These are phyloP conservation scores for Ajuga chamaepitys DNA, from an alignment of 257 asterid species.

Conservation along the genomic window DNA sequence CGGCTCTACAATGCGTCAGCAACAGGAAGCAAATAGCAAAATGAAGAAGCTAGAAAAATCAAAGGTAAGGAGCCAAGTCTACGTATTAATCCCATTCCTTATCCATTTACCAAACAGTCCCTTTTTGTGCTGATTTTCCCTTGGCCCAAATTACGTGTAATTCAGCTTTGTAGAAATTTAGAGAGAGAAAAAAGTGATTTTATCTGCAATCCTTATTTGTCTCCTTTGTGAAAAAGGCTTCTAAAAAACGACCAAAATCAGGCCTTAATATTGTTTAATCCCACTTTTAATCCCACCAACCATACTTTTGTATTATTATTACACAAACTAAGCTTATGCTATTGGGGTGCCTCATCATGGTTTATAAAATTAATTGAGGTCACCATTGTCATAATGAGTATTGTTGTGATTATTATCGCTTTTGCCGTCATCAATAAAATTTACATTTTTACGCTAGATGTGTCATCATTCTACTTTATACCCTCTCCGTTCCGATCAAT, in stretches of 20 bases:
- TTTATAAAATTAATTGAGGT: conserved; percentile 14
- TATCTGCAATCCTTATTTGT: conserved; percentile 13
- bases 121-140: conserved; percentile 9
- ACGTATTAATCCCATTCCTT: conserved; percentile 29
- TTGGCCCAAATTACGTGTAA: conserved; percentile 30
- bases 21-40: conserved; percentile 15
- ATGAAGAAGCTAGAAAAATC: conserved; percentile 1
- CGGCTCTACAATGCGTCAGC: conserved; percentile 1
- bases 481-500: no score
- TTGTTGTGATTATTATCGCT: conserved; percentile 14
- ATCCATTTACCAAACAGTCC: conserved; percentile 46
- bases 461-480: background rate
- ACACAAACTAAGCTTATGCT: background rate
- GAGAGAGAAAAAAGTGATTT: background rate
- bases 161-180: conserved; percentile 8
- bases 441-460: background rate
- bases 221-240: conserved; percentile 13
- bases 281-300: conserved; percentile 18
- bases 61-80: conserved; percentile 28
- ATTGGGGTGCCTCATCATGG: conserved; percentile 25
- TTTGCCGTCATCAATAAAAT: conserved; percentile 14
- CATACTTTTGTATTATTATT: background rate
- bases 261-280: conserved; percentile 14
- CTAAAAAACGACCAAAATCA: conserved; percentile 5
- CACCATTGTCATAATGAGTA: conserved; percentile 1